Evolutionary conservation across 1,139 yeast species (phyloP), one percentile per base, ranked within the genome.

Genomic region (Taiozyma sp.): DNA sequence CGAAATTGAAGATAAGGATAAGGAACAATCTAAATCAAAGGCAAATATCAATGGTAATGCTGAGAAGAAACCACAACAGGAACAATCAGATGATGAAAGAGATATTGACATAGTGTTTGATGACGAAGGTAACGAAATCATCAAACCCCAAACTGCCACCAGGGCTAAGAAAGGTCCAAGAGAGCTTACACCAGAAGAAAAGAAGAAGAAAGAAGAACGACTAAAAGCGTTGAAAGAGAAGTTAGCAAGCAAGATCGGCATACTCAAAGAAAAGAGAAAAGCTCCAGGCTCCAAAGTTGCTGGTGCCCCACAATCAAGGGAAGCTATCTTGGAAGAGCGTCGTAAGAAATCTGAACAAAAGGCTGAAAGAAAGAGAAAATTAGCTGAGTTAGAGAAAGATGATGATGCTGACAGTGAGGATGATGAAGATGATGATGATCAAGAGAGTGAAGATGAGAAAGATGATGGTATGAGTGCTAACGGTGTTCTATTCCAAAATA

Each of bases 241-340:
- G 66, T 76, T 93, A 49, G 84, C 93, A 36, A 79, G 79, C 23
- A 88, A 84, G 67, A 92, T 93, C 57, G 80, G 75, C 54, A 74
- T 70, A 30, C 67, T 93, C 70, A 82, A 84, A 59, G 93, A 86
- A 53, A 87, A 81, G 68, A 82, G 99, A 64, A 92, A 87, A 64
- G 99, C 98, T 0, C 95, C 95, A 1, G 98, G 98, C 1, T 73
- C 93, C 0, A 85, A 81, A 45, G 83, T 77, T 16, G 75, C 79
- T 5, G 96, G 96, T 29, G 95, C 96, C 0, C 93, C 95, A 13
- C 79, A 84, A 54, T 84, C 92, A 4, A 76, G 95, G 65, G 91
- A 86, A 56, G 89, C 86, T 53, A 85, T 87, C 47, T 69, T 87
- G 55, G 87, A 79, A 49, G 91, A 75, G 65, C 76, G 76, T 63